A percentile compares a stretch with the other conserved stretches of the same genome.
phyloP scores from a whole-genome alignment of 75 land plant species.

The Cunninghamia lanceolata region DNA sequence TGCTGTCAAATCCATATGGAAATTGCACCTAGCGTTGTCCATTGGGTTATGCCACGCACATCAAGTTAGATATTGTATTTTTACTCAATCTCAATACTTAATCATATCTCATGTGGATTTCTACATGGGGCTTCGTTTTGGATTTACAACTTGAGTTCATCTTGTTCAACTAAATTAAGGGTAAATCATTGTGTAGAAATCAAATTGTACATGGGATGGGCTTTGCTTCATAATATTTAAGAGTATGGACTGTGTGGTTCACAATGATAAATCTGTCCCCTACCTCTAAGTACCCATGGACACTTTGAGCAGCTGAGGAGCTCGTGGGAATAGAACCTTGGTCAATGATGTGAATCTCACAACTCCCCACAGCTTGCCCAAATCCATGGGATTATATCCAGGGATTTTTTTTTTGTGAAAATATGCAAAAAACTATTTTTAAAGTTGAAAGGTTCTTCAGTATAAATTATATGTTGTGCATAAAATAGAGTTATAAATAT shows the following conservation, averaged over 20 bases:
- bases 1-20: background rate
- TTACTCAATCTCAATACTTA: background rate
- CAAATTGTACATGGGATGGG: background rate
- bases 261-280: background rate
- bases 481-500: background rate
- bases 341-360: background rate
- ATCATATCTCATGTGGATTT: background rate
- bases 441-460: background rate
- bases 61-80: background rate
- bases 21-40: background rate
- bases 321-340: background rate
- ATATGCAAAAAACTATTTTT: background rate
- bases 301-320: background rate
- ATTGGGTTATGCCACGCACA: background rate
- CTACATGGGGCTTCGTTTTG: background rate
- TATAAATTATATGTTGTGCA: background rate
- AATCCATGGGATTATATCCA: background rate
- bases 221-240: background rate
- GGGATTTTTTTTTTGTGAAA: background rate
- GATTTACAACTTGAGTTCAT: background rate
- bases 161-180: background rate
- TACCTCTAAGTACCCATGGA: background rate
- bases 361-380: background rate
- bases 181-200: background rate
- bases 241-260: background rate